phyloP scores from a whole-genome alignment of 2,329 filamentous ascomycete species.

The Venturia pyrina region DNA sequence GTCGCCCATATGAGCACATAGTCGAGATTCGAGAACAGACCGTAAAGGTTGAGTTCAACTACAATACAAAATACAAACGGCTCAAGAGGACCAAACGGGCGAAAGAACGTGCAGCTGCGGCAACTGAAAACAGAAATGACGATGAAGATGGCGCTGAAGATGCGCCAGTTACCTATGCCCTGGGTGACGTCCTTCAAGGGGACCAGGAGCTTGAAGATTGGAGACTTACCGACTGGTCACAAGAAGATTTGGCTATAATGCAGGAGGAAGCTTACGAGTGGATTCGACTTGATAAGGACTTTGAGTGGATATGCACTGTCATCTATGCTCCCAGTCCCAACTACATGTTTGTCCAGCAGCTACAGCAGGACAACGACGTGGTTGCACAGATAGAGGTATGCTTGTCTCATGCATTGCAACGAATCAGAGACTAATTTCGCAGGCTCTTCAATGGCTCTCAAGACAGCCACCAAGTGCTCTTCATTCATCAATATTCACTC shows the following conservation, averaged over 20 bases:
- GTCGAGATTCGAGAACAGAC: constrained; percentile 84
- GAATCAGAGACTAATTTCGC: constrained; percentile 16
- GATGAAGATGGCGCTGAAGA: constrained; percentile 60
- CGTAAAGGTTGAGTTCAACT: constrained; percentile 86
- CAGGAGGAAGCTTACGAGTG: constrained; percentile 95
- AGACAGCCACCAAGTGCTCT: constrained; percentile 61
- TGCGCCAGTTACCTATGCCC: constrained; percentile 77
- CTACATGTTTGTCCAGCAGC: constrained; percentile 96
- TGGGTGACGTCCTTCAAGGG: constrained; percentile 81
- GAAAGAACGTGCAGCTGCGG: constrained; percentile 63
- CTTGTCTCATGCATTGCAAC: constrained; percentile 15
- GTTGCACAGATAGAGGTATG: constrained; percentile 64
- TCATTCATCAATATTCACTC: constrained; percentile 77
- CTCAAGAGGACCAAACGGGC: constrained; percentile 78
- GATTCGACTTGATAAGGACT: constrained; percentile 96
- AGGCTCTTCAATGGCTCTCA: constrained; percentile 65
- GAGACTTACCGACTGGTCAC: constrained; percentile 80
- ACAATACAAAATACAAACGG: constrained; percentile 98
- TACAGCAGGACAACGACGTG: constrained; percentile 94
- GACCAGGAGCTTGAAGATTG: constrained; percentile 75
- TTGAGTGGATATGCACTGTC: constrained; percentile 91
- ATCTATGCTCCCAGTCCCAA: constrained; percentile 67
- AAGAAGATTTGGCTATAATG: constrained; percentile 83
- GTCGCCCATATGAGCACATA: constrained; percentile 96
- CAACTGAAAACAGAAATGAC: constrained; percentile 46